Evolutionary conservation across 495 filamentous ascomycete genomes (phyloP).

Genomic region (Hyaloscypha finlandica): DNA sequence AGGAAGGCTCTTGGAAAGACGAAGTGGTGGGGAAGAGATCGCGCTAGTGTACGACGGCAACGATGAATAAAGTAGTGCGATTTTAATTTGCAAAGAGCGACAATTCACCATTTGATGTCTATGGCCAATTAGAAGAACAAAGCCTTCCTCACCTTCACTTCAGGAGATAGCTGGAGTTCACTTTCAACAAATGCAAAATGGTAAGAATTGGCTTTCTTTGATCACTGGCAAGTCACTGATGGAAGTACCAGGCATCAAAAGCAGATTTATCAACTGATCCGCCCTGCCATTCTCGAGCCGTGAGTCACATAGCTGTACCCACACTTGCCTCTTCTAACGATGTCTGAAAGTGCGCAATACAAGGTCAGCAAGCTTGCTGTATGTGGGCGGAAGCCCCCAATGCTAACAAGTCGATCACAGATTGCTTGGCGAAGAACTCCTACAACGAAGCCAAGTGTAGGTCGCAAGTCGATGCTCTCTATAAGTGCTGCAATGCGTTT

Average conservation of each 20-base stretch:
- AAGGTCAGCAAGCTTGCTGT: constrained; percentile 55
- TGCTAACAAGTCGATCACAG: constrained; percentile 42
- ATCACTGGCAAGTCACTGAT: constrained; percentile 4
- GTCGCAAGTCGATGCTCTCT: constrained; percentile 82
- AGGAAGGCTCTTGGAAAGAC: constrained; percentile 19
- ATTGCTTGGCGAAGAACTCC: constrained; percentile 80
- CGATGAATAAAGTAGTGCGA: neutral
- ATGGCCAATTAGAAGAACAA: neutral
- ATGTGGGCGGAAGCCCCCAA: neutral
- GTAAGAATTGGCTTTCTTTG: neutral
- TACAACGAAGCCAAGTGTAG: constrained; percentile 87
- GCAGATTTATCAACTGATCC: constrained; percentile 30
- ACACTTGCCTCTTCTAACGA: neutral
- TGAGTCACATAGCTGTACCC: constrained; percentile 47
- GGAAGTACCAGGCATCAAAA: constrained; percentile 19
- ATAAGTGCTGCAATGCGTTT: constrained; percentile 91
- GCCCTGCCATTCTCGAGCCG: constrained; percentile 80
- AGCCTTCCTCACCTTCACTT: neutral
- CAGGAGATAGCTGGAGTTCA: neutral
- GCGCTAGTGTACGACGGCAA: neutral
- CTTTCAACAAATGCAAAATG: neutral
- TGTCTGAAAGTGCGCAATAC: constrained; percentile 74
- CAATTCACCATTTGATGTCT: neutral
- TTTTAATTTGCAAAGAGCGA: neutral
- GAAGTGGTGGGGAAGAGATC: constrained; percentile 11